Evolutionary conservation across 225 moss, liverwort and hornwort genomes (phyloP).

Genomic region (Pseudisothecium myosuroides): DNA sequence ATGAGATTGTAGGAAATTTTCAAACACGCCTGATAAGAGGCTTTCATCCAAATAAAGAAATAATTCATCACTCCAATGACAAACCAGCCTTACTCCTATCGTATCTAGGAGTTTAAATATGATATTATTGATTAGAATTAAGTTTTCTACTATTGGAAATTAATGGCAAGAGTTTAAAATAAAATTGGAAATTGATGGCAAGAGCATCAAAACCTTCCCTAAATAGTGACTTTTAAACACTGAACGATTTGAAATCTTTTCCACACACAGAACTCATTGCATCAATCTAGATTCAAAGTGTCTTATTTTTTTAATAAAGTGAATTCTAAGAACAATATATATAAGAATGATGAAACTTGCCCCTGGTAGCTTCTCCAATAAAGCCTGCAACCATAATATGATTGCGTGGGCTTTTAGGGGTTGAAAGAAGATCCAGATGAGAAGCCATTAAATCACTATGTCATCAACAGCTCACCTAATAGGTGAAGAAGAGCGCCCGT

Average conservation of each 20-base stretch:
- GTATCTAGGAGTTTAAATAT: background rate
- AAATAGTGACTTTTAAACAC: background rate
- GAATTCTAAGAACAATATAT: background rate
- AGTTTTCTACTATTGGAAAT: background rate
- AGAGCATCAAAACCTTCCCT: background rate
- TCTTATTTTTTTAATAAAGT: background rate
- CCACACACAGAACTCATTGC: background rate
- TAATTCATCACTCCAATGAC: background rate
- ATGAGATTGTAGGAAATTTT: background rate
- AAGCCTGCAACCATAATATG: background rate
- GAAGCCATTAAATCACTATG: background rate
- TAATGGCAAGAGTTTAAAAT: background rate
- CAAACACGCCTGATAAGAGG: background rate
- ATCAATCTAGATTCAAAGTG: background rate
- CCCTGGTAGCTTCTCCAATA: background rate
- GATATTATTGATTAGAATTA: background rate
- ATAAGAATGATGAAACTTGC: background rate
- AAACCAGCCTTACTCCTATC: background rate
- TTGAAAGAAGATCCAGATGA: background rate
- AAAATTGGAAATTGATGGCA: background rate
- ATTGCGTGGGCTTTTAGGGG: background rate
- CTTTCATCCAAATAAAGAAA: background rate
- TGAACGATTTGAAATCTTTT: background rate
- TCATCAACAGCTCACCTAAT: constrained; percentile 6
- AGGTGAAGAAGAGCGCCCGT: constrained; percentile 32